phyloP scores from a whole-genome alignment of 2,329 filamentous ascomycete species.

The Xylariaceae sp. region DNA sequence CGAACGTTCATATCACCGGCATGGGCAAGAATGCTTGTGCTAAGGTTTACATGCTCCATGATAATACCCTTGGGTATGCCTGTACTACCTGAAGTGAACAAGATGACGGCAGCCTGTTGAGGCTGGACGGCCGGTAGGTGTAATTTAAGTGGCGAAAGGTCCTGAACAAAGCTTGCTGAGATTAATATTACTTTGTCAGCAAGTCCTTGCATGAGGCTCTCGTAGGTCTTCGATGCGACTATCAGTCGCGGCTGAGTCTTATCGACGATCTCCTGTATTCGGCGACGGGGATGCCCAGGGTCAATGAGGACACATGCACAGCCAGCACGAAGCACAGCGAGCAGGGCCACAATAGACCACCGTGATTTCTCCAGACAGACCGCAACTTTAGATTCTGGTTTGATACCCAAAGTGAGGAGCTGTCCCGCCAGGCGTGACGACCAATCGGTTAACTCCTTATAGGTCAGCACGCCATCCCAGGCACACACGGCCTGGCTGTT shows the following conservation, averaged over 20 bases:
- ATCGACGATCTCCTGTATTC: too few species aligned
- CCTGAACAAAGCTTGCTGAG: too few species aligned
- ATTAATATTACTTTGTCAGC: too few species aligned
- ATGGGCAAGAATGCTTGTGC: not conserved
- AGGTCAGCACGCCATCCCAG: constrained; percentile 11
- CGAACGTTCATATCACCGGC: not conserved
- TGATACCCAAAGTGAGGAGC: not conserved
- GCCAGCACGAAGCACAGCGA: not conserved
- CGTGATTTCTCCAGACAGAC: constrained; percentile 9
- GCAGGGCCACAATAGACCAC: not conserved
- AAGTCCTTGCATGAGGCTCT: too few species aligned
- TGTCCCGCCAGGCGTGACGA: not conserved
- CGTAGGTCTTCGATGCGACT: too few species aligned
- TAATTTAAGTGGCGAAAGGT: too few species aligned
- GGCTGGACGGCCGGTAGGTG: too few species aligned
- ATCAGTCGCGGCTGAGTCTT: too few species aligned
- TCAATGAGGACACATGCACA: not conserved
- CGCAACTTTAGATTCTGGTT: not conserved
- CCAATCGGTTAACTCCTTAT: not conserved
- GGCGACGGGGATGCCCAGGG: not conserved
- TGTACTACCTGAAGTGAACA: not conserved
- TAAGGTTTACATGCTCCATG: not conserved
- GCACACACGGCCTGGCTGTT: not conserved
- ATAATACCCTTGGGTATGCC: not conserved
- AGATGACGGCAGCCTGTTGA: not conserved